A percentile compares a stretch with the other conserved stretches of the same genome.
Conservation (phyloP, 306 rosid species). For the Geum urbanum region DNA sequence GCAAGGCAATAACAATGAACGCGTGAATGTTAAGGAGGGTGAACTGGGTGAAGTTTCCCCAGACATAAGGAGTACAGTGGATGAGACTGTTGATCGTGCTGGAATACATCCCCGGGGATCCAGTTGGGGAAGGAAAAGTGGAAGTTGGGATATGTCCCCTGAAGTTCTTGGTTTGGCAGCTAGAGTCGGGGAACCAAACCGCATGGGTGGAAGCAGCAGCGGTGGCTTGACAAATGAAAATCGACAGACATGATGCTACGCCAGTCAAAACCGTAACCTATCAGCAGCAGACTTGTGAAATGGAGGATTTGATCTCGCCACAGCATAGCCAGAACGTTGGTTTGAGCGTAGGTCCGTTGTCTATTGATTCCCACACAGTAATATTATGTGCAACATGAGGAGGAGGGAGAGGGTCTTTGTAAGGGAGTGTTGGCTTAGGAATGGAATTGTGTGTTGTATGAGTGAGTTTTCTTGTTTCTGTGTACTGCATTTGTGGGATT, state of each 20-base stretch:
- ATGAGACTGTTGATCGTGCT: constrained; percentile 53
- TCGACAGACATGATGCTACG: constrained; percentile 19
- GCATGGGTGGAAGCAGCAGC: constrained; percentile 55
- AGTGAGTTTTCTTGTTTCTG: constrained; percentile 47
- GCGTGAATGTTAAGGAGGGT: constrained; percentile 65
- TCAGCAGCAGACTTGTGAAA: constrained; percentile 4
- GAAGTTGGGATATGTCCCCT: constrained; percentile 99
- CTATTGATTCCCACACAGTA: constrained; percentile 31
- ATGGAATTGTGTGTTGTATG: constrained; percentile 57
- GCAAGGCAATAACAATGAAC: constrained; percentile 53
- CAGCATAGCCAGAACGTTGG: constrained; percentile 15
- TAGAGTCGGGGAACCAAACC: constrained; percentile 75
- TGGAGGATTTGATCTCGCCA: constrained; percentile 31
- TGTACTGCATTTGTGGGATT: constrained; percentile 43
- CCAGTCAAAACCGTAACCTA: constrained; percentile 13
- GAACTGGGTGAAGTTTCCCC: constrained; percentile 73
- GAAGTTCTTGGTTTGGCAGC: constrained; percentile 93
- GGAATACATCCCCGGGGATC: constrained; percentile 85
- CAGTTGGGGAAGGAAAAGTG: constrained; percentile 99
- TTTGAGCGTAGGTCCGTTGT: constrained; percentile 21
- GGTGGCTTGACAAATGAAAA: constrained; percentile 43
- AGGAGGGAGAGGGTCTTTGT: constrained; percentile 38
- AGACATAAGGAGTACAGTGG: constrained; percentile 66
- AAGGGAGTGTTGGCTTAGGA: constrained; percentile 41
- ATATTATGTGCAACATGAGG: constrained; percentile 46